A percentile compares a stretch with the other conserved stretches of the same genome.
These are phyloP conservation scores for Elsinoe ampelina DNA, from an alignment of 2,329 filamentous ascomycete genomes.

Conservation along the genomic window DNA sequence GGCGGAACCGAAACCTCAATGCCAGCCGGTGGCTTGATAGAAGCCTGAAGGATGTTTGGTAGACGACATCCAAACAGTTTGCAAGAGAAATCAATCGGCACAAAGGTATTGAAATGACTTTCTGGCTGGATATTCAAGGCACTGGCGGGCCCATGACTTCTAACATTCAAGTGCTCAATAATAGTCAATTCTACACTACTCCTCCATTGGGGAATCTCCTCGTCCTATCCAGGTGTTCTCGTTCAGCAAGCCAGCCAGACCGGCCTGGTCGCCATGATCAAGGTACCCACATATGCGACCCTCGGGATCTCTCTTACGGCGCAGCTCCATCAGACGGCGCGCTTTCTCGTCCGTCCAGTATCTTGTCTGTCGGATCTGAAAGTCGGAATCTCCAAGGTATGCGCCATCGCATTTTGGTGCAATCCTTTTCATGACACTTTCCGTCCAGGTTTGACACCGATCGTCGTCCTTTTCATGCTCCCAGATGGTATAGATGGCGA, in stretches of 20 bases:
- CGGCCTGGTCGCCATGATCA: slow-evolving; percentile 36
- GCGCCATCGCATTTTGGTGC: slow-evolving; percentile 38
- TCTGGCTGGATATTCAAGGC: no score
- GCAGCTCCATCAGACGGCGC: slow-evolving; percentile 34
- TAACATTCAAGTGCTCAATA: neutral
- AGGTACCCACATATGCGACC: slow-evolving; percentile 39
- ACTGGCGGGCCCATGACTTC: no score
- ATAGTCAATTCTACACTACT: neutral
- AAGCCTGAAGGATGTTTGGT: no score
- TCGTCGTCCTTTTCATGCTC: slow-evolving; percentile 39
- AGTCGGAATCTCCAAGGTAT: slow-evolving; percentile 49
- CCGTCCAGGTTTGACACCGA: slow-evolving; percentile 38
- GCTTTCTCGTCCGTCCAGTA: slow-evolving; percentile 42
- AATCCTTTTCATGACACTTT: slow-evolving; percentile 27
- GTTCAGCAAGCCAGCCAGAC: slow-evolving; percentile 36
- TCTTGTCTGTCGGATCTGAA: slow-evolving; percentile 37
- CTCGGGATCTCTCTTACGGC: slow-evolving; percentile 37
- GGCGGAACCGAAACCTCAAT: no score
- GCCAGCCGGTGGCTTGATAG: no score
- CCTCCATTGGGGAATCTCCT: slow-evolving; percentile 9
- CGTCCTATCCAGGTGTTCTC: slow-evolving; percentile 13
- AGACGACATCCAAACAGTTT: no score
- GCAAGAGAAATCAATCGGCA: no score
- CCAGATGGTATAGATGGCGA: slow-evolving; percentile 46
- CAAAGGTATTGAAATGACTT: no score